Evolutionary conservation across 176 grass and related monocot genomes (phyloP), one percentile per base, ranked within the genome.

Genomic region (Microstegium vimineum): DNA sequence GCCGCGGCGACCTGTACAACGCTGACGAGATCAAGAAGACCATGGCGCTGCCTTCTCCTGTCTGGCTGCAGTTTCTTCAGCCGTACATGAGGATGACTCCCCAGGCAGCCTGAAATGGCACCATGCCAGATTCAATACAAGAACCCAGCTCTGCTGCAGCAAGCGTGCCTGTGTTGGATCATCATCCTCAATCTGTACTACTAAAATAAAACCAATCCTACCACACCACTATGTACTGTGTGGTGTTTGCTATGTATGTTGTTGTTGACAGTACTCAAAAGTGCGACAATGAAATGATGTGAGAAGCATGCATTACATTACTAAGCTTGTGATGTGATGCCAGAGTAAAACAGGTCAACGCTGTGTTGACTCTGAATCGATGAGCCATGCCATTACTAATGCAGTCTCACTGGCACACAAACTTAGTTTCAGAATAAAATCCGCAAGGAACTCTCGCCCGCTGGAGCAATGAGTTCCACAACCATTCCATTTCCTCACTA

Each of bases 51-150:
- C 54, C 69, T 18, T 71, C 70, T 36, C 79, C 82, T 35, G 69
- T 62, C 14, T 90, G 88, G 74, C 30, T 84, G 68, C 76, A 75
- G 11, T 47, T 79, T 62, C 66, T 77, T 16, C 13, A 65, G 69
- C 30, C 63, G 8, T 77, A 84, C 75, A 18, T 22, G 62, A 62
- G 25, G 62, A n/a, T n/a, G n/a, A 34, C 11, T 20, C 25, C 47
- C 45, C 87, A 82, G 14, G 25, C 83, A 5, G 71, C 38, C 33
- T 82, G 76, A 51, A n/a, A 37, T 17, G n/a, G n/a, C n/a, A n/a
- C n/a, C n/a, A n/a, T n/a, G 40, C 40, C 69, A 16, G 3, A 43
- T 43, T 71, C 68, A 18, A 13, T 16, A 43, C 6, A 65, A 8
- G 6, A 13, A 15, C 15, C 30, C 36, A 51, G 40, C 6, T n/a